Conservation (phyloP, 257 asterid genomes). For the Dorcoceras hygrometricum region DNA sequence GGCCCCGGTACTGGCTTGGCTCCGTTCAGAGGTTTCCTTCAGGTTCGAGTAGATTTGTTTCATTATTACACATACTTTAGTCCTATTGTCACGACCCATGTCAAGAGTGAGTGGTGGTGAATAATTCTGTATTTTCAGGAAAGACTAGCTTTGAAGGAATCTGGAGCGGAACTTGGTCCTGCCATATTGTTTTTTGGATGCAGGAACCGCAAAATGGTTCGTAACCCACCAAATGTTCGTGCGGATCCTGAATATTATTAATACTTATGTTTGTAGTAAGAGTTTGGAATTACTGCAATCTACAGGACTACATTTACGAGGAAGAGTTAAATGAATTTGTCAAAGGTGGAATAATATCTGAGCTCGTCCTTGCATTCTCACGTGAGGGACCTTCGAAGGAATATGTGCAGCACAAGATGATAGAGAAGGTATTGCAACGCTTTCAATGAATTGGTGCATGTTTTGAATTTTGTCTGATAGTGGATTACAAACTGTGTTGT, state of each 20-base stretch:
- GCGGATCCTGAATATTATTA: background rate
- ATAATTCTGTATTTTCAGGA: conserved; percentile 50
- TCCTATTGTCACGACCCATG: background rate
- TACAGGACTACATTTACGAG: conserved; percentile 86
- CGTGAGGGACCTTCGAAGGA: conserved; percentile 89
- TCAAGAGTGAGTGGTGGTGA: background rate
- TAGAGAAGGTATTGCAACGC: conserved; percentile 55
- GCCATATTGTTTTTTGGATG: conserved; percentile 87
- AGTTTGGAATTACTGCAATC: conserved; percentile 17
- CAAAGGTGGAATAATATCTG: conserved; percentile 73
- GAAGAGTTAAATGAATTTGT: conserved; percentile 70
- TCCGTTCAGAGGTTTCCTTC: conserved; percentile 98
- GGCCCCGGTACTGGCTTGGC: conserved; percentile 99
- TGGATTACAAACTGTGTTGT: background rate
- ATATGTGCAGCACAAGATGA: conserved; percentile 96
- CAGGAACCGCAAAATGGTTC: conserved; percentile 84
- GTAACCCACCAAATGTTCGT: conserved; percentile 22
- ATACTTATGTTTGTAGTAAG: background rate
- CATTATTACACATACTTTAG: background rate
- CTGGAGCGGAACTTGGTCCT: conserved; percentile 88
- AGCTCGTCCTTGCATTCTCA: conserved; percentile 90
- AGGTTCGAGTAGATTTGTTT: conserved; percentile 46
- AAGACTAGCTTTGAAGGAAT: conserved; percentile 87
- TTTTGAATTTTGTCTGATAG: background rate
- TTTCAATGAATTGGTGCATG: no score